phyloP scores from a whole-genome alignment of 768 basidiomycete genomes.

The Trametes cinnabarina region DNA sequence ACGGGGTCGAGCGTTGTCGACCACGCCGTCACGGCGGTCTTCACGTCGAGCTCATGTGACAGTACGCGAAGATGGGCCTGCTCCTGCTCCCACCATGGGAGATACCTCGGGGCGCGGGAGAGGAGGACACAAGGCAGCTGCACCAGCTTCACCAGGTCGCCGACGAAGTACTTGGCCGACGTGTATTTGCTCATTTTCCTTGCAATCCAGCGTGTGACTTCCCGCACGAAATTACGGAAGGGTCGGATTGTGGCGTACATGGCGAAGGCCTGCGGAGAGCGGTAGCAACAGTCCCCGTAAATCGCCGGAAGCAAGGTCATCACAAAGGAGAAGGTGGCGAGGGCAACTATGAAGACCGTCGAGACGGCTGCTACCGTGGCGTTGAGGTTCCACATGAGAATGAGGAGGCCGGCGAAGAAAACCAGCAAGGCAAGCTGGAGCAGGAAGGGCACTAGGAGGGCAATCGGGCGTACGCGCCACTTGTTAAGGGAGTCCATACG shows the following conservation, averaged over 20 bases:
- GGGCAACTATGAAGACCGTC: not conserved
- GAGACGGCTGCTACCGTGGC: constrained; percentile 15
- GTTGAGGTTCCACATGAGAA: constrained; percentile 21
- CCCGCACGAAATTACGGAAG: not conserved
- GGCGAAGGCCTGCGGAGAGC: constrained; percentile 16
- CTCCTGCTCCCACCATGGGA: not conserved
- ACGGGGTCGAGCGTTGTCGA: constrained; percentile 1
- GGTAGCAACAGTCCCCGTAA: constrained; percentile 15
- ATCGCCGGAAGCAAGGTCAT: constrained; percentile 9
- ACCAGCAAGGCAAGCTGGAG: constrained; percentile 23
- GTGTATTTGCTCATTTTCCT: not conserved
- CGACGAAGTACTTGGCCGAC: no score
- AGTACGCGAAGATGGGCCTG: not conserved
- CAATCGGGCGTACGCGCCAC: constrained; percentile 22
- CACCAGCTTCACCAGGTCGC: no score
- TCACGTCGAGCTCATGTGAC: not conserved
- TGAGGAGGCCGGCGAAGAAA: constrained; percentile 25
- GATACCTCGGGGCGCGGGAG: not conserved
- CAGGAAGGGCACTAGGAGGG: constrained; percentile 19
- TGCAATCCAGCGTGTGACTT: not conserved
- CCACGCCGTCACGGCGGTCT: constrained; percentile 5
- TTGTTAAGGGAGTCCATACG: constrained; percentile 22
- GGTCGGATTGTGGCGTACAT: constrained; percentile 2
- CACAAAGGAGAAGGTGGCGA: constrained; percentile 5
- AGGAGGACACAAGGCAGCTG: not conserved